Percentiles rank a stretch among this genome's conserved stretches.
phyloP scores from a whole-genome alignment of 805 yeast species.

The Candida odintsovae region DNA sequence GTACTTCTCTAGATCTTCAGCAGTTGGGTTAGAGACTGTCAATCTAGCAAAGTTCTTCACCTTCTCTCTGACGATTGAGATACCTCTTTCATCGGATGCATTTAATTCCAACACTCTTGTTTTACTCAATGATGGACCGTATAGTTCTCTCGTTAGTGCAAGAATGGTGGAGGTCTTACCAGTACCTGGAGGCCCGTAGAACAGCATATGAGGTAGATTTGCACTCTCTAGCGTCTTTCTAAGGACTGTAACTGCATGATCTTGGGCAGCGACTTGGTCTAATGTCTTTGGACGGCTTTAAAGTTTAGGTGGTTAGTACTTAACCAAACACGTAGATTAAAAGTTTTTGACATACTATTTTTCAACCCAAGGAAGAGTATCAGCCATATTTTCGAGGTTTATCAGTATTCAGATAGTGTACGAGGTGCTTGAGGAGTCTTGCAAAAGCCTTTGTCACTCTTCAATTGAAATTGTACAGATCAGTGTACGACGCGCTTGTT shows the following conservation, averaged over 20 bases:
- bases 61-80: constrained; percentile 79
- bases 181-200: constrained; percentile 93
- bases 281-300: constrained; percentile 74
- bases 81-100: constrained; percentile 91
- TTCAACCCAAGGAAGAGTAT: constrained; percentile 76
- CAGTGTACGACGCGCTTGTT: not conserved
- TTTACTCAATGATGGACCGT: constrained; percentile 65
- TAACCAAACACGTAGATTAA: not conserved
- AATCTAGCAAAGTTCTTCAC: constrained; percentile 83
- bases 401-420: no score
- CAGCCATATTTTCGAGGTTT: not conserved
- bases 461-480: no score
- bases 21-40: constrained; percentile 73
- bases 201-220: constrained; percentile 86
- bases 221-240: constrained; percentile 73
- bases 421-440: no score
- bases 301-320: not conserved
- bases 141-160: constrained; percentile 74
- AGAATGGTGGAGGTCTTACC: constrained; percentile 87
- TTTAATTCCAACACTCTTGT: constrained; percentile 75
- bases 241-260: constrained; percentile 78
- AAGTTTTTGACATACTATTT: constrained; percentile 45
- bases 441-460: no score
- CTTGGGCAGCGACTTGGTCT: constrained; percentile 89
- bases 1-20: constrained; percentile 61